These are phyloP conservation scores for Phialophora tarda DNA, from an alignment of 2,329 filamentous ascomycete genomes.

Conservation along the genomic window DNA sequence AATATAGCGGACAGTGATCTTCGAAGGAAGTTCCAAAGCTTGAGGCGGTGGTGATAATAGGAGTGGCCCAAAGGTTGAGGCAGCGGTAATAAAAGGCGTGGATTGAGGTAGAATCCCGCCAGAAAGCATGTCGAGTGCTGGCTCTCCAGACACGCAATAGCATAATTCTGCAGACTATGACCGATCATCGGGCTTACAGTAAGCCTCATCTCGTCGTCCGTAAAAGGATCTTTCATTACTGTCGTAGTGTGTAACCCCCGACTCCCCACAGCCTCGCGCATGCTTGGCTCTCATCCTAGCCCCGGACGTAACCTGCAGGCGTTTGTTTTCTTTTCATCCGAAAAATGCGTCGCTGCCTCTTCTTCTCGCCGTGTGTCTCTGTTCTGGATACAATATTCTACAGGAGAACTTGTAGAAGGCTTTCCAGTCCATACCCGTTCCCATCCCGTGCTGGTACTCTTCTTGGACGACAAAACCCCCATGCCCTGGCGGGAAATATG, in stretches of 20 bases:
- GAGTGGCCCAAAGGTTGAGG: constrained; percentile 1
- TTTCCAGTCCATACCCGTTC: no score
- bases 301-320: no score
- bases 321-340: no score
- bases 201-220: background rate
- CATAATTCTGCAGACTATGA: no score
- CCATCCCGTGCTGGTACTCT: no score
- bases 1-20: constrained; percentile 16
- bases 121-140: background rate
- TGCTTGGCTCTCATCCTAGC: background rate
- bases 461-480: no score
- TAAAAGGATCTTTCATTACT: background rate
- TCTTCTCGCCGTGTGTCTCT: no score
- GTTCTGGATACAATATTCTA: no score
- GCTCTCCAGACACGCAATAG: background rate
- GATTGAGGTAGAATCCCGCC: background rate
- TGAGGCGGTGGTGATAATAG: constrained; percentile 8
- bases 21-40: constrained; percentile 12
- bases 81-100: background rate
- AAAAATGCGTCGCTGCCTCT: background rate
- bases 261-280: background rate
- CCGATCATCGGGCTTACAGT: background rate
- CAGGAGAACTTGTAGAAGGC: no score
- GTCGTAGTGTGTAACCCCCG: no score
- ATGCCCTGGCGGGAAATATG: no score